A percentile compares a stretch with the other conserved stretches of the same genome.
Conservation (phyloP, 192 early-diverging fungal genomes). For the Diversispora eburnea region DNA sequence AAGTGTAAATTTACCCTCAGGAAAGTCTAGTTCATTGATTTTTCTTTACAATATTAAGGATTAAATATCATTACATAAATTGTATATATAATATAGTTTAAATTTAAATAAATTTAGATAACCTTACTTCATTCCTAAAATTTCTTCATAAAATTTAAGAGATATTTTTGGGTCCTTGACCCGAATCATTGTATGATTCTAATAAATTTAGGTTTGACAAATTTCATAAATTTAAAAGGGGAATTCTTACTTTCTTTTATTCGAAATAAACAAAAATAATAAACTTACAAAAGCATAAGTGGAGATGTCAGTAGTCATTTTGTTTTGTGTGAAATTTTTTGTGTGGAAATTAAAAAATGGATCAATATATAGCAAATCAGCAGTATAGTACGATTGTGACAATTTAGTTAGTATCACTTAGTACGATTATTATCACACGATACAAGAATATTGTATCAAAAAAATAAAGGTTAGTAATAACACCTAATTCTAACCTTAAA, state of each 20-base stretch:
- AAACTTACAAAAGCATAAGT: slow-evolving; percentile 17
- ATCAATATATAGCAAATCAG: too few relatives aligned
- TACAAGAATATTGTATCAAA: too few relatives aligned
- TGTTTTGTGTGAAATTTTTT: neutral
- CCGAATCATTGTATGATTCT: slow-evolving; percentile 87
- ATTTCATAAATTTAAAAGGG: too few relatives aligned
- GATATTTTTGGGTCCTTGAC: slow-evolving; percentile 78
- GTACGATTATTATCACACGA: too few relatives aligned
- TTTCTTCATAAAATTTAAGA: slow-evolving; percentile 67
- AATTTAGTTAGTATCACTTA: too few relatives aligned
- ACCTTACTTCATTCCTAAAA: slow-evolving; percentile 77
- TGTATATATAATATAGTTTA: neutral
- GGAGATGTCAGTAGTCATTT: slow-evolving; percentile 25
- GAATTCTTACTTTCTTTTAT: too few relatives aligned
- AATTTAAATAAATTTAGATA: neutral
- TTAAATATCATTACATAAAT: neutral
- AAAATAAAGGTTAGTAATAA: too few relatives aligned
- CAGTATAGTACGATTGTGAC: too few relatives aligned
- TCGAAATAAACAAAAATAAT: neutral
- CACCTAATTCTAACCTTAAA: too few relatives aligned
- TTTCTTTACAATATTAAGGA: slow-evolving; percentile 1
- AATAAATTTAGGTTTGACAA: neutral
- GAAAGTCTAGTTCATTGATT: slow-evolving; percentile 37
- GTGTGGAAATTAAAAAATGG: neutral
- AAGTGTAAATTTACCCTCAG: slow-evolving; percentile 54